A percentile compares a stretch with the other conserved stretches of the same genome.
Evolutionary conservation across 2,329 filamentous ascomycete genomes (phyloP).

Genomic region (Fusarium robinianum): DNA sequence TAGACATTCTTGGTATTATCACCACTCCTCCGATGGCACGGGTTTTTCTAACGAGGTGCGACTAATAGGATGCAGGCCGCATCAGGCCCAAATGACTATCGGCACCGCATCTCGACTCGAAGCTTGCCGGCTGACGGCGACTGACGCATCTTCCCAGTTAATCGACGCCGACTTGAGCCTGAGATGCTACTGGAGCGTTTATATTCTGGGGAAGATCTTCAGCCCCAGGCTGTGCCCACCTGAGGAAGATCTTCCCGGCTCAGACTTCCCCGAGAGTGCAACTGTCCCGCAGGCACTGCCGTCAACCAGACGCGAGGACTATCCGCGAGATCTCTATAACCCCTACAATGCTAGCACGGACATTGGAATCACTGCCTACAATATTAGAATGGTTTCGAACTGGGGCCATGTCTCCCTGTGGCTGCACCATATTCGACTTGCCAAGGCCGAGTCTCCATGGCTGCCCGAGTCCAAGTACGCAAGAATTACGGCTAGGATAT

Average conservation of each 20-base stretch:
- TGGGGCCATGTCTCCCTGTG: neutral
- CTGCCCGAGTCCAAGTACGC: neutral
- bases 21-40: too few species aligned
- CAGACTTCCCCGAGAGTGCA: neutral
- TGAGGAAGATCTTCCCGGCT: neutral
- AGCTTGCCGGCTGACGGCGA: neutral
- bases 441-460: neutral
- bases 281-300: neutral
- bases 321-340: neutral
- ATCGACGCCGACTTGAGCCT: neutral
- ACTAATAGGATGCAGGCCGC: neutral
- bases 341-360: neutral
- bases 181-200: slow-evolving; percentile 1
- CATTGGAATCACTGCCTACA: neutral
- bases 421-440: neutral
- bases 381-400: neutral
- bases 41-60: neutral
- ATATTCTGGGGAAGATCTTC: neutral
- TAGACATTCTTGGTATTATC: neutral
- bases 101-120: neutral
- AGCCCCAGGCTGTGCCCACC: neutral
- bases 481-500: neutral
- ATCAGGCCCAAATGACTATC: slow-evolving; percentile 1
- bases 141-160: neutral
- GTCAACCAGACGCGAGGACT: neutral